These are phyloP conservation scores for Cutaneotrichosporon curvatum DNA, from an alignment of 1,284 basidiomycete genomes.

Conservation along the genomic window DNA sequence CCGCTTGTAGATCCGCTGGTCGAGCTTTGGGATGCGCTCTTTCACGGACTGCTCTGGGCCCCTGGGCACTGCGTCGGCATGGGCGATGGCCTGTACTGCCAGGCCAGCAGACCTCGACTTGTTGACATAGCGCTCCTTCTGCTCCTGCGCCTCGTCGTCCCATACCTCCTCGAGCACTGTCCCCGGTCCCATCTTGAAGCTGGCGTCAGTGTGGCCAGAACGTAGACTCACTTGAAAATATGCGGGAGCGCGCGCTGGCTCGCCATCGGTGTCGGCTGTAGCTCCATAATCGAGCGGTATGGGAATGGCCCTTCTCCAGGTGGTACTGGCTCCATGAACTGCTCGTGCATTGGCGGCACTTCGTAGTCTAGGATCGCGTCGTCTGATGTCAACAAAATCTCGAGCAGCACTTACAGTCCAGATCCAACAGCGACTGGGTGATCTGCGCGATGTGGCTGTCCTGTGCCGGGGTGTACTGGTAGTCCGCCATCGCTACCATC, in stretches of 20 bases:
- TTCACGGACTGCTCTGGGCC: conserved; percentile 54
- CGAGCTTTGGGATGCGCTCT: conserved; percentile 49
- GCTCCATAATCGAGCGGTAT: conserved; percentile 28
- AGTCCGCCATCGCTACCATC: conserved; percentile 76
- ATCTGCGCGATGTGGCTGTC: conserved; percentile 63
- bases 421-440: conserved; percentile 61
- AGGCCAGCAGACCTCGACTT: conserved; percentile 21
- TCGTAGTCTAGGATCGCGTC: conserved; percentile 62
- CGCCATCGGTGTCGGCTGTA: conserved; percentile 37
- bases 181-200: conserved; percentile 21
- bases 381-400: conserved; percentile 49
- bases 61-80: conserved; percentile 51
- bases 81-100: conserved; percentile 22
- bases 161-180: conserved; percentile 25
- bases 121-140: conserved; percentile 29
- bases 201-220: conserved; percentile 6
- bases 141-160: conserved; percentile 29
- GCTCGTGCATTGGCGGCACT: conserved; percentile 61
- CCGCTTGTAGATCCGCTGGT: conserved; percentile 41
- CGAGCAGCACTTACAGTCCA: conserved; percentile 59
- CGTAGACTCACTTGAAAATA: conserved; percentile 20
- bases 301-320: conserved; percentile 12
- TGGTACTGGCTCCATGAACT: conserved; percentile 46
- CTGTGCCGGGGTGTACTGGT: conserved; percentile 69
- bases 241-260: conserved; percentile 26